Evolutionary conservation across 2,329 filamentous ascomycete genomes (phyloP), one percentile per base, ranked within the genome.

Genomic region (Claviceps sp.): DNA sequence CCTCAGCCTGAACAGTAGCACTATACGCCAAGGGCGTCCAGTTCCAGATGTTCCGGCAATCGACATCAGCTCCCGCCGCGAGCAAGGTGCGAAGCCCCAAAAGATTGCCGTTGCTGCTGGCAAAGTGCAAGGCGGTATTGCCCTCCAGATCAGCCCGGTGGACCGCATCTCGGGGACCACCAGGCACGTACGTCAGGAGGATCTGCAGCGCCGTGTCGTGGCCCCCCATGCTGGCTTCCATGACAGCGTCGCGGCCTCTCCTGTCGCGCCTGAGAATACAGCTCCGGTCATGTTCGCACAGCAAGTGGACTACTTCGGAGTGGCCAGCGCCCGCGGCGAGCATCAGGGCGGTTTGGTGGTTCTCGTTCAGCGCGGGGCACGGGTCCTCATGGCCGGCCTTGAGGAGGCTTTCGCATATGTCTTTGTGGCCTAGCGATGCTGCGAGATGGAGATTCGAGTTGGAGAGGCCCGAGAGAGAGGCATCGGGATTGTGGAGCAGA

Each of bases 91-190:
- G 75, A 51, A 94, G 69, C 0, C 87, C 85, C 51, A 89, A 80
- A 46, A 94, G 67, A 59, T 91, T 85, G 1, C 89, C 89, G 60
- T 87, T 87, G 46, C 85, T 85, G 61, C 82, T 88, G 13, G 89
- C 89, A 69, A 93, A 89, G 68, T 95, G 89, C 44, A 95, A 72
- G 0, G 88, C 86, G 2, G 88, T 94, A 64, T 94, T 93, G n/a
- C 89, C 89, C 53, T 85, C 78, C 1, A 74, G 61, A 61, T 95
- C 89, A 4, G 74, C 72, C 34, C 75, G 71, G 46, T 73, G 72
- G 6, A 86, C 74, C 3, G 78, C 76, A 0, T 70, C 70, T 22
- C 66, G 65, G 0, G 77, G 70, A 14, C 78, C 78, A n/a, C 69
- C 68, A 7, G 80, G 78, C 1, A 73, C 75, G 58, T 77, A 82